Evolutionary conservation across 305 asterid genomes (phyloP).

Genomic region (Caryopteris hybrid): DNA sequence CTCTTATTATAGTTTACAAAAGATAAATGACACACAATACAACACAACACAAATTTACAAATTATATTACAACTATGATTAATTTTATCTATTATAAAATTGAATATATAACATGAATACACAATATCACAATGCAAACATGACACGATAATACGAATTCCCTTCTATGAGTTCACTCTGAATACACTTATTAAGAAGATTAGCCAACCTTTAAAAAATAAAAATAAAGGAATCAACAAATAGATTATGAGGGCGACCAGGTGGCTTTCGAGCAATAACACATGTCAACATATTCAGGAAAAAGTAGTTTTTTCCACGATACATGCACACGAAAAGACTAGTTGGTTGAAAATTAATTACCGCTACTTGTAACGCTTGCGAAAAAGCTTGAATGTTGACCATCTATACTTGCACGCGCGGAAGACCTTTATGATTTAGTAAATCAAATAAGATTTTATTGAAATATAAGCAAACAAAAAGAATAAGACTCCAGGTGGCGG

Average conservation of each 20-base stretch:
- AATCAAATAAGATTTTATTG: background rate
- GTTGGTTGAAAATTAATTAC: background rate
- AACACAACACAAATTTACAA: too few species aligned
- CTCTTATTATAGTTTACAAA: too few species aligned
- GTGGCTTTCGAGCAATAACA: constrained; percentile 14
- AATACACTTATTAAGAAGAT: background rate
- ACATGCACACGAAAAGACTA: constrained; percentile 6
- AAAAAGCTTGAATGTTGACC: constrained; percentile 16
- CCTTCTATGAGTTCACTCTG: background rate
- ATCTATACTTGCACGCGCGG: background rate
- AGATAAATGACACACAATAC: too few species aligned
- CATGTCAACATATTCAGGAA: background rate
- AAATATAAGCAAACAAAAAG: background rate
- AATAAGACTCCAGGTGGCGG: constrained; percentile 19
- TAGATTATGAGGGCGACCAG: constrained; percentile 1
- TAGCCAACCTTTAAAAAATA: background rate
- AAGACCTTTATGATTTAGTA: constrained; percentile 5
- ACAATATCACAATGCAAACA: too few species aligned
- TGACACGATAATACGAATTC: too few species aligned
- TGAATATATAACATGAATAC: too few species aligned
- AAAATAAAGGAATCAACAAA: background rate
- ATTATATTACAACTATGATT: too few species aligned
- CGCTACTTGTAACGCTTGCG: constrained; percentile 17
- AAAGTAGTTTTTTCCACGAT: constrained; percentile 1
- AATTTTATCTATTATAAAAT: too few species aligned